Conservation (phyloP, 1,284 basidiomycete species). For the Melampsora medusae region DNA sequence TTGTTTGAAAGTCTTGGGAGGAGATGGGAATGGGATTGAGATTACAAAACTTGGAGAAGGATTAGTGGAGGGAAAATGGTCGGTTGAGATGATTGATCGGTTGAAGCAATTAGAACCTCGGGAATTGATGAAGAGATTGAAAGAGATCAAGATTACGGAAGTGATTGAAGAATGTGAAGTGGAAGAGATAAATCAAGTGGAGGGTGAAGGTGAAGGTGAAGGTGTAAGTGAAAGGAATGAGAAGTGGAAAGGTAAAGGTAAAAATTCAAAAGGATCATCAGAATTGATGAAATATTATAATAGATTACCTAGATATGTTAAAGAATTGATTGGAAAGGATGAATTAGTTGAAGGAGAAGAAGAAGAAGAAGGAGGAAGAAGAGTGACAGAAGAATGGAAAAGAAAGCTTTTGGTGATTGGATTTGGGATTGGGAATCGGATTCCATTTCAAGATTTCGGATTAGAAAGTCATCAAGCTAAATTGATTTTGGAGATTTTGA, state of each 20-base stretch:
- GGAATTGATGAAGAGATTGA: too few species aligned
- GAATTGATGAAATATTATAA: conserved; percentile 4
- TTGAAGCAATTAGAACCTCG: background rate
- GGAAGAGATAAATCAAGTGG: too few species aligned
- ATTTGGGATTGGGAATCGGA: background rate
- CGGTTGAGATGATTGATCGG: conserved; percentile 9
- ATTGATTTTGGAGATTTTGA: background rate
- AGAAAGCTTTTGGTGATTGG: background rate
- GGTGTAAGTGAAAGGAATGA: background rate
- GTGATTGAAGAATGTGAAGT: too few species aligned
- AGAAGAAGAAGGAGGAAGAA: background rate
- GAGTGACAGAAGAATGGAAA: background rate
- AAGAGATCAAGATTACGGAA: too few species aligned
- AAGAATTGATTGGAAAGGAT: background rate
- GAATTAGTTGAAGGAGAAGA: background rate
- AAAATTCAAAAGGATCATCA: background rate
- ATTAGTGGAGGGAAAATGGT: background rate
- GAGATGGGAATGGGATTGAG: conserved; percentile 8
- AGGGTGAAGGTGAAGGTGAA: background rate
- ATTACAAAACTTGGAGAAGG: conserved; percentile 19
- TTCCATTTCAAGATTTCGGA: background rate
- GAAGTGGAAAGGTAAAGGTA: background rate
- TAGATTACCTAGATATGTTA: conserved; percentile 1
- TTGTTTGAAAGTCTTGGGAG: conserved; percentile 32
- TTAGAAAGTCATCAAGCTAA: background rate